A percentile compares a stretch with the other conserved stretches of the same genome.
Evolutionary conservation across 495 filamentous ascomycete species (phyloP).

Genomic region (Lasiosphaeria miniovina): DNA sequence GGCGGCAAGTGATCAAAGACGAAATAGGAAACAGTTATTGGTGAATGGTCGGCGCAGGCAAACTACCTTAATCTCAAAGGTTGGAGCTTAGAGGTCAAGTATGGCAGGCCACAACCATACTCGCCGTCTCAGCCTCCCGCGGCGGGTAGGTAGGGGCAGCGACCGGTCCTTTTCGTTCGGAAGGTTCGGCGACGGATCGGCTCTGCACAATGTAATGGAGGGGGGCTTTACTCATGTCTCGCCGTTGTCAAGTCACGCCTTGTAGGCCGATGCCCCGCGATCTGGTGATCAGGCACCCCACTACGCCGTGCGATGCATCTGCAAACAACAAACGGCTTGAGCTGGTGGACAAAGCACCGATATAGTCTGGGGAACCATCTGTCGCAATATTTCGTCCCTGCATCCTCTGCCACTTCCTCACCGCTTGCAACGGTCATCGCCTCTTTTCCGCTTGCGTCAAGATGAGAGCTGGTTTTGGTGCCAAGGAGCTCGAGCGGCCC

Average conservation of each 20-base stretch:
- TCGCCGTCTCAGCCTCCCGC: background rate
- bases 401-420: too few relatives aligned
- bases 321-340: background rate
- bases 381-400: too few relatives aligned
- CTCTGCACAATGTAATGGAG: background rate
- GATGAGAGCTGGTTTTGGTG: too few relatives aligned
- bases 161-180: too few relatives aligned
- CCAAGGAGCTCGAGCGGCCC: too few relatives aligned
- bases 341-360: too few relatives aligned
- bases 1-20: background rate
- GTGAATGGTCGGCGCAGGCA: background rate
- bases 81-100: background rate
- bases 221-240: constrained; percentile 2
- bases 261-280: background rate
- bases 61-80: background rate
- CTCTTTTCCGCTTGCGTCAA: too few relatives aligned
- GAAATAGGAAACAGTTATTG: background rate
- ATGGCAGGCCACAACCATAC: background rate
- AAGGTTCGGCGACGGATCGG: background rate
- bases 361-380: too few relatives aligned
- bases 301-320: background rate
- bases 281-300: background rate
- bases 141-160: background rate
- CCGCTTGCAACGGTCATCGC: too few relatives aligned
- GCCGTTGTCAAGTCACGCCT: background rate